Conservation (phyloP, 1,139 yeast species). For the Entelexis paramagnoliae region DNA sequence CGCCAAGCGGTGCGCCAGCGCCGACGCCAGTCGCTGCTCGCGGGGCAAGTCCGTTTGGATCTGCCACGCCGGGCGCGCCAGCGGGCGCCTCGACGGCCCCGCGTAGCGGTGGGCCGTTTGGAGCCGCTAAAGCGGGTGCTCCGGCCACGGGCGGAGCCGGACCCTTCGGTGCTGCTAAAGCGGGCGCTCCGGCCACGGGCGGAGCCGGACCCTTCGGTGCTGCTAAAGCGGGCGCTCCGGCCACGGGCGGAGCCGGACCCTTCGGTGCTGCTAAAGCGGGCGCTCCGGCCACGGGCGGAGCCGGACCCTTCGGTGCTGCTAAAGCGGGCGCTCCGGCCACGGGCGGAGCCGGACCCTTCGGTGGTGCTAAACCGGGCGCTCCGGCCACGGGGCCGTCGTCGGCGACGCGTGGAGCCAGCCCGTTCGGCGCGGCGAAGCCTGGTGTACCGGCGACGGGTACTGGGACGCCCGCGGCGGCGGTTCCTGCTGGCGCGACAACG, state of each 20-base stretch:
- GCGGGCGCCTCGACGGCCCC: background rate
- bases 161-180: slow-evolving; percentile 13
- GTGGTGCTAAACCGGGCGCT: background rate
- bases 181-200: background rate
- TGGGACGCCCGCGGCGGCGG: too few relatives aligned
- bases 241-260: slow-evolving; percentile 1
- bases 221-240: background rate
- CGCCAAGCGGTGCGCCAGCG: background rate
- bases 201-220: slow-evolving; percentile 3
- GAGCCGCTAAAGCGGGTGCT: slow-evolving; percentile 4
- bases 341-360: slow-evolving; percentile 1
- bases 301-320: slow-evolving; percentile 16
- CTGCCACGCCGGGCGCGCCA: background rate
- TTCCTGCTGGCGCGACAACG: background rate
- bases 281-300: slow-evolving; percentile 1
- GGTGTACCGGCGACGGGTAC: background rate
- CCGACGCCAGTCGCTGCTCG: background rate
- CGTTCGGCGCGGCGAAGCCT: background rate
- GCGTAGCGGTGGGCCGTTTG: background rate
- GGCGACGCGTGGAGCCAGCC: background rate
- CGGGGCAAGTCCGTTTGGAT: background rate
- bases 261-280: slow-evolving; percentile 3
- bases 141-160: slow-evolving; percentile 2
- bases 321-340: slow-evolving; percentile 1
- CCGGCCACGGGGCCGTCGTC: too few relatives aligned